Evolutionary conservation across 192 early-diverging fungal species (phyloP).

Genomic region (Coemansia pectinata): DNA sequence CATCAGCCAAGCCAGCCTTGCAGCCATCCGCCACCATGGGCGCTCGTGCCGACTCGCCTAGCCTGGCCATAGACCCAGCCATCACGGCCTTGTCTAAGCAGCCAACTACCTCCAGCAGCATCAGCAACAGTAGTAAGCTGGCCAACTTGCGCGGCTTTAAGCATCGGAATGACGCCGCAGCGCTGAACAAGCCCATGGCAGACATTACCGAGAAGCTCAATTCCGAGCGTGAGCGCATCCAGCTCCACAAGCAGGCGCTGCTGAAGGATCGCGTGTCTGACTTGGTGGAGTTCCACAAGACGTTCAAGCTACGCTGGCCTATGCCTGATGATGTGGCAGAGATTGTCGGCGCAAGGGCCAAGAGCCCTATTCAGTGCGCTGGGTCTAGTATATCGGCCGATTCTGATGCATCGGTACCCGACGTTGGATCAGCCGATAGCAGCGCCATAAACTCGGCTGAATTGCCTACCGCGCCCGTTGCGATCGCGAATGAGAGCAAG

Average conservation of each 20-base stretch:
- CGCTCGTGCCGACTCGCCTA: slow-evolving; percentile 6
- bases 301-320: slow-evolving; percentile 78
- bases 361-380: slow-evolving; percentile 15
- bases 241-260: slow-evolving; percentile 72
- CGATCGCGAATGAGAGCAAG: background rate
- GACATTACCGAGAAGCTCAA: slow-evolving; percentile 62
- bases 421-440: background rate
- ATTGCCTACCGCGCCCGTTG: background rate
- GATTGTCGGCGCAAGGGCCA: slow-evolving; percentile 65
- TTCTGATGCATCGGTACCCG: slow-evolving; percentile 10
- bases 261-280: slow-evolving; percentile 75
- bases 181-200: slow-evolving; percentile 58
- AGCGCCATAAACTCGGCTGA: background rate
- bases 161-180: slow-evolving; percentile 54
- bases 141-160: slow-evolving; percentile 53
- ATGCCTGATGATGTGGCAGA: slow-evolving; percentile 81
- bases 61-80: slow-evolving; percentile 31
- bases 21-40: background rate
- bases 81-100: slow-evolving; percentile 38
- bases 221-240: slow-evolving; percentile 75
- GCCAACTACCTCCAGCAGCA: background rate
- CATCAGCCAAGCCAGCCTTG: background rate
- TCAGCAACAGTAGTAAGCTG: slow-evolving; percentile 33
- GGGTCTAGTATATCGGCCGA: slow-evolving; percentile 12
- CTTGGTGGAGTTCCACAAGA: slow-evolving; percentile 76